Conservation (phyloP, 2,329 filamentous ascomycete species). For the Fusarium nygamai region DNA sequence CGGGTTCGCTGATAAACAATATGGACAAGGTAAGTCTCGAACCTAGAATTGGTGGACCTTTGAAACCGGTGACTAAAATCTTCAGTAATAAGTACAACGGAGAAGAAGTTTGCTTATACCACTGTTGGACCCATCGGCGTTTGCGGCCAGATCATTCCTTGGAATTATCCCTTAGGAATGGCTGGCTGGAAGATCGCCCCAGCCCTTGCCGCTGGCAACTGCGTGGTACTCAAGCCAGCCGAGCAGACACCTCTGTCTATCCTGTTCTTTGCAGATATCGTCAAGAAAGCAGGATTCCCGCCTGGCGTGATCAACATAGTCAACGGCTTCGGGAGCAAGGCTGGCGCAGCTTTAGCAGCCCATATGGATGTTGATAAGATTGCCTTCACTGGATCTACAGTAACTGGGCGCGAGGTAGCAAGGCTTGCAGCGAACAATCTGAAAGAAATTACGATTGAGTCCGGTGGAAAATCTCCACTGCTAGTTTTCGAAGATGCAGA, state of each 20-base stretch:
- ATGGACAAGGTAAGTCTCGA: slow-evolving; percentile 67
- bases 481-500: slow-evolving; percentile 74
- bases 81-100: slow-evolving; percentile 72
- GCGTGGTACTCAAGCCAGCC: slow-evolving; percentile 71
- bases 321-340: slow-evolving; percentile 74
- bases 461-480: slow-evolving; percentile 73
- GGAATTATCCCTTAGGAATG: slow-evolving; percentile 71
- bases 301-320: slow-evolving; percentile 81
- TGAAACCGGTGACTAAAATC: too few species aligned
- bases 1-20: slow-evolving; percentile 83
- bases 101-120: slow-evolving; percentile 79
- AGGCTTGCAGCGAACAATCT: slow-evolving; percentile 66
- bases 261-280: slow-evolving; percentile 71
- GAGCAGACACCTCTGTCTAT: slow-evolving; percentile 75
- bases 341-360: slow-evolving; percentile 73
- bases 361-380: slow-evolving; percentile 79
- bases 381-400: slow-evolving; percentile 80
- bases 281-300: slow-evolving; percentile 79
- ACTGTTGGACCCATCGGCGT: slow-evolving; percentile 80
- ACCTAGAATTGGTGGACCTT: too few species aligned
- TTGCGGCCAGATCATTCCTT: slow-evolving; percentile 78
- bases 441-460: slow-evolving; percentile 75
- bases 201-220: slow-evolving; percentile 72
- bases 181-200: slow-evolving; percentile 78
- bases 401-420: slow-evolving; percentile 73